These are phyloP conservation scores for Phytopythium boreale DNA, from an alignment of 352 stramenopile genomes.

Conservation along the genomic window DNA sequence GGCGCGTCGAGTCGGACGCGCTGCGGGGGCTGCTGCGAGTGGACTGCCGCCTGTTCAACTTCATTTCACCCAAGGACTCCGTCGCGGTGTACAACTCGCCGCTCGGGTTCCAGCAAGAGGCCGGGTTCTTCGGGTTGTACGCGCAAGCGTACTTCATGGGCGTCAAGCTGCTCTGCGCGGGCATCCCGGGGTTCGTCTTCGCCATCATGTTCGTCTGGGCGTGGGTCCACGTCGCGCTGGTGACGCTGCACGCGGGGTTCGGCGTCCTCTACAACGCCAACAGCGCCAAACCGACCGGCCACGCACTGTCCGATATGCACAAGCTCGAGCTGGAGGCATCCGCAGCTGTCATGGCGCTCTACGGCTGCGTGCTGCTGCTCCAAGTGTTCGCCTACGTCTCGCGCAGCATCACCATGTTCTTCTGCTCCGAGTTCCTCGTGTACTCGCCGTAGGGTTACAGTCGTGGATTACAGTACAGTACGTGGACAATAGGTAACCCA, in stretches of 20 bases:
- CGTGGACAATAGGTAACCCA: too few relatives aligned
- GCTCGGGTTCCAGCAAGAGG: constrained; percentile 24
- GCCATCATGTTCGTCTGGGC: constrained; percentile 44
- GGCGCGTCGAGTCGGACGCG: constrained; percentile 22
- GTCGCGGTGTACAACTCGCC: constrained; percentile 50
- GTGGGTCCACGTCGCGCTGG: constrained; percentile 28
- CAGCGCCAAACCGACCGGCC: neutral
- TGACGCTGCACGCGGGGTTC: constrained; percentile 12
- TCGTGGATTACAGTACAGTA: too few relatives aligned
- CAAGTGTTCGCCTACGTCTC: constrained; percentile 55
- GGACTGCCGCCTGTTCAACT: constrained; percentile 63
- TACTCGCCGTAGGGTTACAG: constrained; percentile 25
- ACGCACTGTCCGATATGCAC: constrained; percentile 17
- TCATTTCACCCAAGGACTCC: constrained; percentile 42
- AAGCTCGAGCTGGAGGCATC: constrained; percentile 46
- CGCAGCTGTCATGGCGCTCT: constrained; percentile 39
- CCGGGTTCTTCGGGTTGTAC: constrained; percentile 33
- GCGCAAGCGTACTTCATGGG: constrained; percentile 57
- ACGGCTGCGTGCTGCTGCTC: constrained; percentile 45
- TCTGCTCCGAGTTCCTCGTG: constrained; percentile 64
- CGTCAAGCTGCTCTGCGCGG: constrained; percentile 51
- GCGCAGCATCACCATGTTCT: constrained; percentile 64
- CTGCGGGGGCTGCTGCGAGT: constrained; percentile 33
- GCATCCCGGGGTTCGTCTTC: constrained; percentile 35
- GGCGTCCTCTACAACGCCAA: neutral